A percentile compares a stretch with the other conserved stretches of the same genome.
Evolutionary conservation across 768 basidiomycete species (phyloP).

Genomic region (Pleurotus pulmonarius): DNA sequence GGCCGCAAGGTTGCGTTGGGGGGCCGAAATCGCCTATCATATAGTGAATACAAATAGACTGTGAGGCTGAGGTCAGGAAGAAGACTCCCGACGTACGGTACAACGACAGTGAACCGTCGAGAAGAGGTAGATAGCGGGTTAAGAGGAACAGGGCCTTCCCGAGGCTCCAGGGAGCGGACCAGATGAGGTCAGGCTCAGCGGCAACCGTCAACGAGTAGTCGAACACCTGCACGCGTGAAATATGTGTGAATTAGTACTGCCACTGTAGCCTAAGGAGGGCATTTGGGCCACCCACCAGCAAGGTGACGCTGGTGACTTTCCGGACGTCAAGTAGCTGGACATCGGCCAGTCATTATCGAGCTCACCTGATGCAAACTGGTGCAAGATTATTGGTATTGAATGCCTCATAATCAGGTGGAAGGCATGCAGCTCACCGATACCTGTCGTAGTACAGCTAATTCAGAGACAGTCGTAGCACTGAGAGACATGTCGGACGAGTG

Average conservation of each 20-base stretch:
- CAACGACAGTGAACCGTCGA: neutral
- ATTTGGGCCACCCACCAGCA: neutral
- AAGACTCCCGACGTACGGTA: neutral
- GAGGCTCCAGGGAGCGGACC: neutral
- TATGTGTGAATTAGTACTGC: neutral
- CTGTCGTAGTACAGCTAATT: too few species aligned
- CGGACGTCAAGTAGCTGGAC: too few species aligned
- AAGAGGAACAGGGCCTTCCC: constrained; percentile 6
- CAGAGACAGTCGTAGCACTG: too few species aligned
- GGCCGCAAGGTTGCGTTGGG: neutral
- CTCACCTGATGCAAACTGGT: too few species aligned
- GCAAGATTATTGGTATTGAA: too few species aligned
- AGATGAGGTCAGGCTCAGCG: neutral
- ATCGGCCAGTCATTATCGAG: too few species aligned
- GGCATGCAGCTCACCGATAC: too few species aligned
- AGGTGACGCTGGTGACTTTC: too few species aligned
- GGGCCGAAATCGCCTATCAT: neutral
- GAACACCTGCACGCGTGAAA: neutral
- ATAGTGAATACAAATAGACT: neutral
- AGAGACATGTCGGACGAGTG: too few species aligned
- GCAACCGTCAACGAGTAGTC: neutral
- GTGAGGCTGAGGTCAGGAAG: neutral
- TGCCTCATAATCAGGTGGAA: too few species aligned
- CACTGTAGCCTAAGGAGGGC: neutral
- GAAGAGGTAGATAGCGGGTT: neutral